phyloP scores from a whole-genome alignment of 2,329 filamentous ascomycete genomes.

The Didymella segeticola region DNA sequence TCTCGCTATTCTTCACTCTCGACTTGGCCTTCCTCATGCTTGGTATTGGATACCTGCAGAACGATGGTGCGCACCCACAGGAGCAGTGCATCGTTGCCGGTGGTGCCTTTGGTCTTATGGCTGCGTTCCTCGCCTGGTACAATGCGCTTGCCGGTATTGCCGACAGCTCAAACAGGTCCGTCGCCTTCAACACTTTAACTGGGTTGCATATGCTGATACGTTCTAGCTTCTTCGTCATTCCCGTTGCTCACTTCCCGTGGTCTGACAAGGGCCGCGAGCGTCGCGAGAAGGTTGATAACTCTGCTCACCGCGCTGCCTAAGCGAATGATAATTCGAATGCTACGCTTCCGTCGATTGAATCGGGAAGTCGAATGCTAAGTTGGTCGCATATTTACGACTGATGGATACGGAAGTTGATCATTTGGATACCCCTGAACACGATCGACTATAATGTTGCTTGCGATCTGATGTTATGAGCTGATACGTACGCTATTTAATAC shows the following conservation, averaged over 20 bases:
- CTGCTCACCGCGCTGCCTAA: constrained; percentile 21
- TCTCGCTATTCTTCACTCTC: constrained; percentile 65
- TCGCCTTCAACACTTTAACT: neutral
- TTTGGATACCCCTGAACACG: constrained; percentile 12
- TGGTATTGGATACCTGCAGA: constrained; percentile 60
- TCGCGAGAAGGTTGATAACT: constrained; percentile 52
- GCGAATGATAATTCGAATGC: neutral
- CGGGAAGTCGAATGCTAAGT: neutral
- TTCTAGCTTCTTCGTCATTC: constrained; percentile 86
- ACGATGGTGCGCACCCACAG: constrained; percentile 52
- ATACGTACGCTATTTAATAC: constrained; percentile 11
- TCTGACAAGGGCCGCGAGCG: constrained; percentile 59
- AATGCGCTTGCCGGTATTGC: constrained; percentile 62
- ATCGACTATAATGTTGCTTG: constrained; percentile 6
- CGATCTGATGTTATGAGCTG: neutral
- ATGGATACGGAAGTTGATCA: constrained; percentile 5
- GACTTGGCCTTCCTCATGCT: constrained; percentile 66
- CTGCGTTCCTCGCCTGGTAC: constrained; percentile 63
- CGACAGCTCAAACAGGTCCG: constrained; percentile 59
- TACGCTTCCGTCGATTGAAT: constrained; percentile 11
- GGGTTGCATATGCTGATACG: constrained; percentile 14
- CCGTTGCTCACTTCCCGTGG: constrained; percentile 95
- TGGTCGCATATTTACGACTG: constrained; percentile 1
- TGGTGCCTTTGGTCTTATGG: constrained; percentile 60
- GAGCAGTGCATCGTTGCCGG: constrained; percentile 57